Evolutionary conservation across 192 early-diverging fungal species (phyloP), one percentile per base, ranked within the genome.

Genomic region (Powellomyces hirtus): DNA sequence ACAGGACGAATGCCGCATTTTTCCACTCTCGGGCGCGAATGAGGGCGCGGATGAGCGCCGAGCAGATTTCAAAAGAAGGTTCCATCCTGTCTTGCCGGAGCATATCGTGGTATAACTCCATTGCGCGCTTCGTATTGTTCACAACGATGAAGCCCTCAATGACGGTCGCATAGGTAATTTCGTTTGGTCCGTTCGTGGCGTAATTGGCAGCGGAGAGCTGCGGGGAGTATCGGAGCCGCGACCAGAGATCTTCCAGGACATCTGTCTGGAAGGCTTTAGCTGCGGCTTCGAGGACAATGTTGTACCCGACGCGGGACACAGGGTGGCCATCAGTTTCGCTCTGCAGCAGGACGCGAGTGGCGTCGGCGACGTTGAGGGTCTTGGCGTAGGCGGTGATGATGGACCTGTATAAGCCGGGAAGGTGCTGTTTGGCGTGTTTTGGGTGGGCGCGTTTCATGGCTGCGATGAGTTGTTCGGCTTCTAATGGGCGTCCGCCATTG

Each of bases 341-440:
- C 24, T 70, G 61, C 14, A 74, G 60, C 35, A 79, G 59, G 5
- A 75, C 7, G 8, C 70, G 66, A 0, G 62, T 44, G 18, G 73
- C 77, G 26, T 79, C 77, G 16, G 35, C 33, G 2, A 53, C 34
- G 8, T 59, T 24, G 22, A 59, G 35, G 26, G 35, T 55, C 22
- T 55, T 50, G 4, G 71, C 45, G 55, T 72, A 72, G 3, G 73
- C 72, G 4, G 40, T 14, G 18, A 79, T 56, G 20, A 79, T 44
- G 0, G 64, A 20, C 10, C 56, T 35, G 58, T 64, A 71, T 18
- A 64, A 33, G 29, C 16, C 18, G 27, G 72, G 64, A 18, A 71
- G 29, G 16, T 62, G 10, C 3, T 35, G 33, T 60, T 26, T 14
- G 31, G 46, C 26, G 26, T 51, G 37, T 31, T 4, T 6, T 4